Percentiles rank a stretch among this genome's conserved stretches.
These are phyloP conservation scores for Neonectria sp. DNA, from an alignment of 2,329 filamentous ascomycete species.

Conservation along the genomic window DNA sequence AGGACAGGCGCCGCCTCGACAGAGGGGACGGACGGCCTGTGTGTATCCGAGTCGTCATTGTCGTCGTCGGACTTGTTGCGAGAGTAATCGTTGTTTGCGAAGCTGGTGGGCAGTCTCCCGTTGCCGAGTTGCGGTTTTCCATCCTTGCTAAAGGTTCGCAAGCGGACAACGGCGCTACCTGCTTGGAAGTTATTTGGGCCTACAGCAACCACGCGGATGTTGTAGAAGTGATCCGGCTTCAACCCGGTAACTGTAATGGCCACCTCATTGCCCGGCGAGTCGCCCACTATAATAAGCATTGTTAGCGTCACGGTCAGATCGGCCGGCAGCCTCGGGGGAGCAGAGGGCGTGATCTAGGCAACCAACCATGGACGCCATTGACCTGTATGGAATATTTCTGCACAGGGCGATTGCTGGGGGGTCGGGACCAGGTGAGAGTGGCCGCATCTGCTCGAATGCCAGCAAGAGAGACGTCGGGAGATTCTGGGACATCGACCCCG, in stretches of 20 bases:
- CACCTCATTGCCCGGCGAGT: conserved; percentile 71
- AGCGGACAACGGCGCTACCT: conserved; percentile 85
- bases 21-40: conserved; percentile 65
- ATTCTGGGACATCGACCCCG: conserved; percentile 92
- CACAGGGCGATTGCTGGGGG: conserved; percentile 75
- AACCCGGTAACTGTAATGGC: conserved; percentile 92
- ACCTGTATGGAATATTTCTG: conserved; percentile 93
- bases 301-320: conserved; percentile 32
- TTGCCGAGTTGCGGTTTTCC: conserved; percentile 73
- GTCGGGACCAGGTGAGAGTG: conserved; percentile 90
- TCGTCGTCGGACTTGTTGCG: conserved; percentile 58
- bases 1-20: conserved; percentile 75
- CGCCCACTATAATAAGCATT: conserved; percentile 74
- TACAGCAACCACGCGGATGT: conserved; percentile 92
- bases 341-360: conserved; percentile 17
- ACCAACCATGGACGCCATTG: conserved; percentile 89
- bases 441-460: conserved; percentile 91
- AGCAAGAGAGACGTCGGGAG: conserved; percentile 90
- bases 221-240: conserved; percentile 90
- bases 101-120: conserved; percentile 69
- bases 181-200: conserved; percentile 94
- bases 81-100: conserved; percentile 66
- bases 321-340: conserved; percentile 7
- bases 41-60: conserved; percentile 63
- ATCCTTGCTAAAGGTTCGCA: conserved; percentile 81